Evolutionary conservation across 306 rosid genomes (phyloP), one percentile per base, ranked within the genome.

Genomic region (Corylus americana): DNA sequence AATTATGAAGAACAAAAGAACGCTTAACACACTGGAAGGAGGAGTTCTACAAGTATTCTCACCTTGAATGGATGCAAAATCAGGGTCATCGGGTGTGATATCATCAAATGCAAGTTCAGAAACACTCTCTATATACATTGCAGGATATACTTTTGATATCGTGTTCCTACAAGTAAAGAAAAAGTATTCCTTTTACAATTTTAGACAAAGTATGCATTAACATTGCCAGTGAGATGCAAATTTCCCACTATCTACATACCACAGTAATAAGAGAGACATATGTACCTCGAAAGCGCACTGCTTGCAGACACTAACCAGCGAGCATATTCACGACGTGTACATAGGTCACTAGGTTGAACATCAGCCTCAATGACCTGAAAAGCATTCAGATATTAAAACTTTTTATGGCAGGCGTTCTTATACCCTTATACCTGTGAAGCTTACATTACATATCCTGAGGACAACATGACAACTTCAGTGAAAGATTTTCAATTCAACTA

Each of bases 11-110:
- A 47, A 68, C 31, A 11, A 29, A 45, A 74, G 17, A n/a, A 49
- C 48, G 35, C 51, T 22, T n/a, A 74, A 9, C 55, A 67, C 45
- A 50, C 54, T 25, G 67, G 63, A 51, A 16, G 18, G 39, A 47
- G 4, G 55, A 37, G 12, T 71, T 62, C 8, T 5, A 16, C 1
- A 11, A 55, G 13, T 35, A 17, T 54, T 80, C 87, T 74, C 42
- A 93, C 99, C 99, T 93, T 96, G 99, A 78, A 96, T 93, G 78
- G 94, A 89, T 80, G 93, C 78, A 87, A 96, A 96, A 88, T 96
- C 99, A 76, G 94, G 96, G 81, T 96, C 99, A 77, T 89, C 82
- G 2, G 96, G 90, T 72, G 93, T 89, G 86, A 93, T 83, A 80
- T 96, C 99, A 74, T 96, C 97, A 89, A 91, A 96, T 58, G 98